Base-by-base conservation (phyloP, 2,329 filamentous ascomycete species). In the Colletotrichum magnum region DNA sequence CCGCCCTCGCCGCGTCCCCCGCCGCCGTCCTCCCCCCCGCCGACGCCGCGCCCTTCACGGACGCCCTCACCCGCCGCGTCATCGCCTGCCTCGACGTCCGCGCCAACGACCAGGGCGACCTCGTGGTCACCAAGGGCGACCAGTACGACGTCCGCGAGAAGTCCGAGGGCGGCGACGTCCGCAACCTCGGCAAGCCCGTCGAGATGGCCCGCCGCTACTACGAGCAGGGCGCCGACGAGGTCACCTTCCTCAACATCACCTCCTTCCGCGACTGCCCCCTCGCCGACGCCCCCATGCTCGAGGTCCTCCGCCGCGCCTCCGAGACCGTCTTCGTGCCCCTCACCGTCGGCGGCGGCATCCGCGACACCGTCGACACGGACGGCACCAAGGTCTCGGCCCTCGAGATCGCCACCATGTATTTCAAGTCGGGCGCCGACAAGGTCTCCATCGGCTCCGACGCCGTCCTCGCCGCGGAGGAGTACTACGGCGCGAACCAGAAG, bases 91-190 rank as follows among this genome's bases (percentile, higher is more conserved):
- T 99, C 32, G 96, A 99, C 78, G 96, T 99, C 58, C 92, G 96
- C 51, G 90, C 95, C 61, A 99, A 99, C 80, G 96, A 99, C 79
- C 87, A 92, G 70, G 96, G 96, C 41, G 96, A 99, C 80, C 86
- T 99, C 10, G 96, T 99, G 0, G 96, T 99, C 45, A 99, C 96
- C 15, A 99, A 99, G 82, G 96, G 96, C 66, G 96, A 99, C 81
- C 95, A 98, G 80, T 99, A 99, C 83, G 96, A 99, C 77, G 96
- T 99, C 6, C 93, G 96, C 39, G 96, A 98, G 77, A 98, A 98
- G 82, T 85, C 85, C 24, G 85, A 83, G 15, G 85, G 85, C 66
- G 84, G 88, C 64, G 78, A 78, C 73, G 95, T 99, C 43, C 91
- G 96, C 72, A 99, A 99, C 80, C 87, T 99, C 4, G 96, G 96